A percentile compares a stretch with the other conserved stretches of the same genome.
These are phyloP conservation scores for Curvularia eragrostidis DNA, from an alignment of 2,329 filamentous ascomycete genomes.

Conservation along the genomic window DNA sequence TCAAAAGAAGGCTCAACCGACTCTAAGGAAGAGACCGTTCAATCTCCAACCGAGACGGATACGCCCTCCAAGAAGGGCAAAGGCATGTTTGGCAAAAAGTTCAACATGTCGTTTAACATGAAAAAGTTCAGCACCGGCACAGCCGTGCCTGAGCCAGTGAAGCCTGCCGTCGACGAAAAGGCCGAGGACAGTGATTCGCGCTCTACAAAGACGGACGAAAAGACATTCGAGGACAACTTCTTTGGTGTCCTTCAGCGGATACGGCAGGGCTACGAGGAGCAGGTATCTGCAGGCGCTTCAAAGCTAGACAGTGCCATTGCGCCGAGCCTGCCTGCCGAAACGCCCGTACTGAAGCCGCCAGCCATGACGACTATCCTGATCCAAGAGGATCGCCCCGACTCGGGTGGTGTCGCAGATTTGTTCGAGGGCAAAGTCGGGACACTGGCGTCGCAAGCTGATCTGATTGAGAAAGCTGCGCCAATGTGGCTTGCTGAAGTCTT, in stretches of 20 bases:
- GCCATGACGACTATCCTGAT: conserved; percentile 68
- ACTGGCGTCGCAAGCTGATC: conserved; percentile 77
- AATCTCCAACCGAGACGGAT: conserved; percentile 52
- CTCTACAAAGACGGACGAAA: conserved; percentile 68
- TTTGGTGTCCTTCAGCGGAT: conserved; percentile 75
- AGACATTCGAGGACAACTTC: conserved; percentile 77
- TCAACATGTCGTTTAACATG: conserved; percentile 77
- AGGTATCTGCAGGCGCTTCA: conserved; percentile 60
- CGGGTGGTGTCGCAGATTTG: conserved; percentile 76
- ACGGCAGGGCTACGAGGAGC: conserved; percentile 74
- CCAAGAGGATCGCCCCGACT: conserved; percentile 68
- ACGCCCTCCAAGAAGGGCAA: conserved; percentile 61
- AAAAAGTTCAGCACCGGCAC: conserved; percentile 79
- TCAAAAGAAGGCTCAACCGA: conserved; percentile 39
- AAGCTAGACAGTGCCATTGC: conserved; percentile 68
- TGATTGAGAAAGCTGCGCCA: conserved; percentile 84
- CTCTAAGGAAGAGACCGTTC: conserved; percentile 35
- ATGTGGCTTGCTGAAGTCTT: conserved; percentile 93
- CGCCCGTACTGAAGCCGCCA: conserved; percentile 76
- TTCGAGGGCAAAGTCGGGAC: conserved; percentile 87
- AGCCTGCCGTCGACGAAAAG: conserved; percentile 80
- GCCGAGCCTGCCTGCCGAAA: conserved; percentile 74
- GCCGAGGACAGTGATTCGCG: conserved; percentile 65
- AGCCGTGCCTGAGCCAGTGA: conserved; percentile 66
- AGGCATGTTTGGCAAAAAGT: conserved; percentile 79